Percentiles rank a stretch among this genome's conserved stretches.
These are phyloP conservation scores for Vigna trinervia DNA, from an alignment of 306 rosid species.

Conservation along the genomic window DNA sequence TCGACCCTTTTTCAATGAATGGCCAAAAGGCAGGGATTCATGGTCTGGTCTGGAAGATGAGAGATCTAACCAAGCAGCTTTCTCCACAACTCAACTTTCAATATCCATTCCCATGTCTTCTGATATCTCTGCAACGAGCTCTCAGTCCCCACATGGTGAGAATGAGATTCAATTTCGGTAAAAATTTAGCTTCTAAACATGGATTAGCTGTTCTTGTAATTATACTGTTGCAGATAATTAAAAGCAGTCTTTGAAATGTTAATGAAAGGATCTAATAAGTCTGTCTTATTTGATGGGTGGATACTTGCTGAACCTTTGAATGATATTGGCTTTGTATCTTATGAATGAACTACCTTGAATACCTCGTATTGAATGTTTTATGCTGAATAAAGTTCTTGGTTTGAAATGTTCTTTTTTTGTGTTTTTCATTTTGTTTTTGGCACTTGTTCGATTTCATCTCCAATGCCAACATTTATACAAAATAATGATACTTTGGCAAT, in stretches of 20 bases:
- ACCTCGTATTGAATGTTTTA: slow-evolving; percentile 11
- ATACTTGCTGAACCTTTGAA: slow-evolving; percentile 33
- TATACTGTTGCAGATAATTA: slow-evolving; percentile 43
- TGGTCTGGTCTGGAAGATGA: slow-evolving; percentile 50
- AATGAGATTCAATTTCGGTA: slow-evolving; percentile 34
- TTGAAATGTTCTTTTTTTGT: no score
- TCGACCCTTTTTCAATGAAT: slow-evolving; percentile 51
- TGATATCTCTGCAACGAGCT: slow-evolving; percentile 47
- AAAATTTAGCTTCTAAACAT: slow-evolving; percentile 32
- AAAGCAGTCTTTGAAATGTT: slow-evolving; percentile 24
- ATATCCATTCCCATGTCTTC: slow-evolving; percentile 56
- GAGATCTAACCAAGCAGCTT: slow-evolving; percentile 49
- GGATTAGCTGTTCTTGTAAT: slow-evolving; percentile 26
- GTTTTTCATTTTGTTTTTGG: no score
- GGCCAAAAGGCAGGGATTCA: slow-evolving; percentile 52
- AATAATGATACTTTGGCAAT: no score
- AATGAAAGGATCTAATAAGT: slow-evolving; percentile 39
- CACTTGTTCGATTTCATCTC: no score
- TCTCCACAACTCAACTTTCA: slow-evolving; percentile 53
- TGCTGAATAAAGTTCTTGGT: slow-evolving; percentile 36
- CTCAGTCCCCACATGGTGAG: slow-evolving; percentile 52
- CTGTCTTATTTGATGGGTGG: slow-evolving; percentile 12
- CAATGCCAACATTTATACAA: no score
- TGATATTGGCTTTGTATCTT: slow-evolving; percentile 36
- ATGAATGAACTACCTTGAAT: slow-evolving; percentile 35